These are phyloP conservation scores for Neurospora sp. DNA, from an alignment of 495 filamentous ascomycete genomes.

Conservation along the genomic window DNA sequence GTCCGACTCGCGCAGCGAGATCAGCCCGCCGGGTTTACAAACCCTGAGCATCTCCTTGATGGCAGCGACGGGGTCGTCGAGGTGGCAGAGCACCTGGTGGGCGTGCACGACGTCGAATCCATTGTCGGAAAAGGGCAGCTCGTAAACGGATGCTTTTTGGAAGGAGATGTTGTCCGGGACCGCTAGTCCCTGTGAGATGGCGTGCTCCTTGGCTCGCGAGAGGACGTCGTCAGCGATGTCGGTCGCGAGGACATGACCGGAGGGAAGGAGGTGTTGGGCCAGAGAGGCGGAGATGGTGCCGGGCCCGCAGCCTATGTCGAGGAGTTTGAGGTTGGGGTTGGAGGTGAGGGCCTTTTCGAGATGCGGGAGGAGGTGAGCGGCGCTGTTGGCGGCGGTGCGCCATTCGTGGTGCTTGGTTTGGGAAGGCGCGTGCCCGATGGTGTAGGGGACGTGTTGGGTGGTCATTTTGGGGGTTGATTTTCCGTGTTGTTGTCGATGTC, in stretches of 20 bases:
- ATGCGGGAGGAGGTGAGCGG: slow-evolving; percentile 24
- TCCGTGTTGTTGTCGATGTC: not conserved
- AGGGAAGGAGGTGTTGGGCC: slow-evolving; percentile 19
- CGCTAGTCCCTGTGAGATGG: slow-evolving; percentile 5
- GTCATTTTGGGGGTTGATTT: not conserved
- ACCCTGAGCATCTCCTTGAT: slow-evolving; percentile 35
- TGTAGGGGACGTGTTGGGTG: not conserved
- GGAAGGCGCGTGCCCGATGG: slow-evolving; percentile 7
- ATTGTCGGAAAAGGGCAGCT: slow-evolving; percentile 30
- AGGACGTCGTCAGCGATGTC: slow-evolving; percentile 31
- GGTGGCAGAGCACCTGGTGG: slow-evolving; percentile 31
- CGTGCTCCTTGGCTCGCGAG: slow-evolving; percentile 20
- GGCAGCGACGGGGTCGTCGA: slow-evolving; percentile 23
- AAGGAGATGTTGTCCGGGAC: slow-evolving; percentile 29
- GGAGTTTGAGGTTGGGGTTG: slow-evolving; percentile 21
- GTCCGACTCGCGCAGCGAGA: slow-evolving; percentile 33
- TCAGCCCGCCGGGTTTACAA: slow-evolving; percentile 30
- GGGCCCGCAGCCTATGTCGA: slow-evolving; percentile 31
- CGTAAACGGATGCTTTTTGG: slow-evolving; percentile 24
- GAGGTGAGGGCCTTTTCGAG: slow-evolving; percentile 11
- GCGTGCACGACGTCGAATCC: slow-evolving; percentile 33
- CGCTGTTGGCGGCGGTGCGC: slow-evolving; percentile 28
- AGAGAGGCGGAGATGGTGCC: slow-evolving; percentile 30
- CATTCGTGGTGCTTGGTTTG: slow-evolving; percentile 18
- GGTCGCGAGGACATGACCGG: slow-evolving; percentile 30